These are phyloP conservation scores for Penicillium sp. DNA, from an alignment of 2,329 filamentous ascomycete species.

Conservation along the genomic window DNA sequence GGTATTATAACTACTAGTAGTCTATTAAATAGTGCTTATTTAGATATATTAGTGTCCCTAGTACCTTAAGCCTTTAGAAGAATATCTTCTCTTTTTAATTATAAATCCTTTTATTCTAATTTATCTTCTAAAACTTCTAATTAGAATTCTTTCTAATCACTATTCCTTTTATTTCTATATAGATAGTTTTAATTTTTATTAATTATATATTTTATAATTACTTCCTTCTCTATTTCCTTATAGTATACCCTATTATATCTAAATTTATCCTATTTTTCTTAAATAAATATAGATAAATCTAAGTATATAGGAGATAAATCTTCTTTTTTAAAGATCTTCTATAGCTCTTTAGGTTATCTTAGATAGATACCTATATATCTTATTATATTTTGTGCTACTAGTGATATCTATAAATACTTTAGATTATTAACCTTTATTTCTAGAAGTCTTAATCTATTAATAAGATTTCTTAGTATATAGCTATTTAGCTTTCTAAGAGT, in stretches of 20 bases:
- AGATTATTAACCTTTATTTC: not conserved
- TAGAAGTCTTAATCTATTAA: not conserved
- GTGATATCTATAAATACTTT: not conserved
- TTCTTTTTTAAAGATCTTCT: not conserved
- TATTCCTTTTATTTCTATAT: too few species aligned
- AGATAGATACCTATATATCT: too few species aligned
- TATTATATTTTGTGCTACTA: not conserved
- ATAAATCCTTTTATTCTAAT: not conserved
- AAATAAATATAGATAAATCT: constrained; percentile 6
- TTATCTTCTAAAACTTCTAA: not conserved
- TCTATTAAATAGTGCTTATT: not conserved
- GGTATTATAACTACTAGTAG: not conserved
- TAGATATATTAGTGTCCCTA: not conserved
- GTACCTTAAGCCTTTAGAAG: not conserved
- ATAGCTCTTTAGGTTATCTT: not conserved
- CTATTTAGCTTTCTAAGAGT: not conserved
- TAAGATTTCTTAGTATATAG: constrained; percentile 1
- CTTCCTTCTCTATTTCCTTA: not conserved
- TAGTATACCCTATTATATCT: not conserved
- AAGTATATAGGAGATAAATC: not conserved
- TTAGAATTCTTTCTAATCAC: not conserved
- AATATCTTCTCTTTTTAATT: not conserved
- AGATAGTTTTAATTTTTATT: not conserved
- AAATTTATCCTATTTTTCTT: constrained; percentile 1
- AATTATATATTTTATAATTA: not conserved